phyloP scores from a whole-genome alignment of 108 stramenopile genomes.

The Asterionellopsis glacialis region DNA sequence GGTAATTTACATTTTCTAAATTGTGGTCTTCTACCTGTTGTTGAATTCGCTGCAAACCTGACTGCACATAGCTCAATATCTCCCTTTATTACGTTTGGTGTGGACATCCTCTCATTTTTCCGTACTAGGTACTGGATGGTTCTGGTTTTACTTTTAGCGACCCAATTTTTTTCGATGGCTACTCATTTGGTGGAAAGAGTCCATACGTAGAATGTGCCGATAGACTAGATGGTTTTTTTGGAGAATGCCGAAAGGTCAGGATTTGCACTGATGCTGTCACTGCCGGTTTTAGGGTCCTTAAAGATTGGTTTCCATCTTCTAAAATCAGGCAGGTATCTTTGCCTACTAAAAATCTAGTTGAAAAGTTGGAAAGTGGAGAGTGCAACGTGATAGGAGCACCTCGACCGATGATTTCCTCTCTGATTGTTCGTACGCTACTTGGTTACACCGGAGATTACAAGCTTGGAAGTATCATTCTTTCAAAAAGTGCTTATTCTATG shows the following conservation, averaged over 20 bases:
- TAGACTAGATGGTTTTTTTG: not conserved
- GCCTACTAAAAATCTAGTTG: conserved; percentile 5
- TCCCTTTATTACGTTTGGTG: too few relatives aligned
- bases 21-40: too few relatives aligned
- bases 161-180: conserved; percentile 43
- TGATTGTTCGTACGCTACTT: not conserved
- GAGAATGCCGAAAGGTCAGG: conserved; percentile 16
- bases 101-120: too few relatives aligned
- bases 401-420: not conserved
- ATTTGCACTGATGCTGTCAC: conserved; percentile 29
- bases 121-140: not conserved
- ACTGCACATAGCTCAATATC: too few relatives aligned
- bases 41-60: too few relatives aligned
- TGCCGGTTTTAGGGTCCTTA: not conserved
- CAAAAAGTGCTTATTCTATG: conserved; percentile 16
- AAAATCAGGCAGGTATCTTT: conserved; percentile 3
- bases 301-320: conserved; percentile 18
- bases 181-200: conserved; percentile 23
- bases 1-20: too few relatives aligned
- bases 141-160: conserved; percentile 33
- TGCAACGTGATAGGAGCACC: conserved; percentile 15
- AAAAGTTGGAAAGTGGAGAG: conserved; percentile 3
- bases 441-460: conserved; percentile 7
- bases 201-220: conserved; percentile 34
- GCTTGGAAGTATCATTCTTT: conserved; percentile 1